Base-by-base conservation (phyloP, 2,329 filamentous ascomycete species). In the Cladophialophora psammophila region DNA sequence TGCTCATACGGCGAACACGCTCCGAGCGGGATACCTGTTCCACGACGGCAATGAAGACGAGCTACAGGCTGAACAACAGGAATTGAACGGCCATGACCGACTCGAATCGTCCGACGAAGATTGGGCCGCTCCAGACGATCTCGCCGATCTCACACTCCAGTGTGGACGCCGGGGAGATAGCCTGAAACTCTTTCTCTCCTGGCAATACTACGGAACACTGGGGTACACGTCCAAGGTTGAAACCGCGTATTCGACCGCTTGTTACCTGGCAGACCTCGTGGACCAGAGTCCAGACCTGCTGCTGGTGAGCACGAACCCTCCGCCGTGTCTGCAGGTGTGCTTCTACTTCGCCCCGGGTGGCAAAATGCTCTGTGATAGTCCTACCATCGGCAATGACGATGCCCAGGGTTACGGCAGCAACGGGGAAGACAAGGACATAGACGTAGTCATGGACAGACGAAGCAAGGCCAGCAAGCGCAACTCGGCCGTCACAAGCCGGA, bases 131-230 rank as follows among this genome's bases (percentile, higher is more conserved):
- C 83, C 93, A 12, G 96, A 91, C 88, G 95, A 98, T 77, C 83
- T 98, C 32, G 95, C 94, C 0, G 94, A 98, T 75, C 81, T 98
- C 65, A 97, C 94, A 1, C 87, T 97, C 40, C 95, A 98, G 80
- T 98, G 95, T 78, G 95, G 95, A 3, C 89, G 95, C 0, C 86
- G 92, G 36, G 93, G 90, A 13, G 95, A 98, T 79, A 87, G 86
- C 38, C 83, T 98, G 58, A 99, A 98, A 80, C 83, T 98, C 52
- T 94, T 93, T 31, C 84, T 98, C 4, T 86, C 89, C 2, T 97
- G 95, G 92, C 87, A 92, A 60, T 97, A 96, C 82, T 92, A 97
- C 78, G 95, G 95, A 32, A 85, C 86, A 0, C 76, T 82, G 2
- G 93, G 94, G 1, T 95, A 96, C 76, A 87, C 85, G 72, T 72